Evolutionary conservation across 495 filamentous ascomycete species (phyloP), one percentile per base, ranked within the genome.

Genomic region (Neurospora terricola): DNA sequence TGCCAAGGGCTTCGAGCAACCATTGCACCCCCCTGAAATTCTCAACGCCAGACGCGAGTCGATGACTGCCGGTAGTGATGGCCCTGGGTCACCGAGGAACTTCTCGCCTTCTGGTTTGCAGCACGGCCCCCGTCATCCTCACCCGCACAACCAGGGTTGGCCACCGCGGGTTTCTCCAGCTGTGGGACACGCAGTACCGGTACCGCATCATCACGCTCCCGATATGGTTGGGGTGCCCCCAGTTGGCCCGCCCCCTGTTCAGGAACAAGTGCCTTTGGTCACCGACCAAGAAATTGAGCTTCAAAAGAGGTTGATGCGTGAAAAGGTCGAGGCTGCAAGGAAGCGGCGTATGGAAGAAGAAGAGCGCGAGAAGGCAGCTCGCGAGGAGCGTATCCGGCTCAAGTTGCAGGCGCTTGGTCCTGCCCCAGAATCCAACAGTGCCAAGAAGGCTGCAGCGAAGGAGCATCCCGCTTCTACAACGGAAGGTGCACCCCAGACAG

Each of bases 251-350:
- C 82, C 81, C 3, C 59, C 73, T 0, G 68, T 71, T 43, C 72
- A 80, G 9, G 42, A 71, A 30, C 72, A 70, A 54, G 72, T 79
- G 38, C 76, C 75, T 70, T 76, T 78, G 2, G 83, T 85, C 21
- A 76, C 78, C 1, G 89, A 90, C 72, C 88, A 93, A 45, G 88
- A 85, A 54, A 85, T 90, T 71, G 90, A 87, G 69, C 77, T 88
- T 42, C 96, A 98, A 79, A 90, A 94, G 80, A 89, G 88, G 59
- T 84, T 97, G 18, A 98, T 98, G 96, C 90, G 88, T 71, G 91
- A 95, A 77, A 90, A 90, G 71, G 86, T 91, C 30, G 87, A 96
- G 76, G 82, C 90, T 72, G 94, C 93, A 12, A 90, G 90, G 75
- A 91, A 92, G 80, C 90, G 94, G 62, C 87, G 90, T 73, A 79